Percentiles rank a stretch among this genome's conserved stretches.
phyloP scores from a whole-genome alignment of 805 yeast genomes.

The Yarrowia sp. region DNA sequence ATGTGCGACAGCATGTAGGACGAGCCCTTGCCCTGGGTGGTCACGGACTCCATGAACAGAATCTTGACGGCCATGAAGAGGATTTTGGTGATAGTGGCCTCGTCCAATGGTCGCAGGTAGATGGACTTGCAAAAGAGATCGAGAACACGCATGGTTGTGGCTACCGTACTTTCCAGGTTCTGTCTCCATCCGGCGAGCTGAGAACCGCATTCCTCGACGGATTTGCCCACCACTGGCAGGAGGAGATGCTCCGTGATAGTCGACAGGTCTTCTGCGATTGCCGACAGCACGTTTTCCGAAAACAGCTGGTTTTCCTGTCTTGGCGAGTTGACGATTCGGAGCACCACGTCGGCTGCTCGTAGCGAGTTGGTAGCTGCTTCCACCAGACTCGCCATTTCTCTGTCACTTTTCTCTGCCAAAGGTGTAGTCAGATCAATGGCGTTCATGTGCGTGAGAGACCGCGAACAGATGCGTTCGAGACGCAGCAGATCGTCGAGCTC shows the following conservation, averaged over 20 bases:
- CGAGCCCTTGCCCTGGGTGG: conserved; percentile 43
- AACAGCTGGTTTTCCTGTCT: conserved; percentile 31
- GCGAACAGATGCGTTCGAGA: conserved; percentile 2
- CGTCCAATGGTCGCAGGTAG: conserved; percentile 51
- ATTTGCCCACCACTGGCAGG: background rate
- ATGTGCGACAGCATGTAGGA: conserved; percentile 44
- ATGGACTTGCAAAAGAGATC: conserved; percentile 28
- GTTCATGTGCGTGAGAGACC: conserved; percentile 11
- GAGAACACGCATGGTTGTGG: background rate
- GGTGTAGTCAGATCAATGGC: background rate
- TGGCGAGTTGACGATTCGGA: conserved; percentile 9
- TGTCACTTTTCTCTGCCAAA: background rate
- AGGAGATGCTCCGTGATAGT: conserved; percentile 4
- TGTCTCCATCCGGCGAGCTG: conserved; percentile 15
- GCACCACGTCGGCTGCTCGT: conserved; percentile 5
- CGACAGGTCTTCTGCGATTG: conserved; percentile 9
- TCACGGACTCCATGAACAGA: conserved; percentile 53
- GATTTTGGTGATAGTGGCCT: conserved; percentile 61
- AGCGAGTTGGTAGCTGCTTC: conserved; percentile 27
- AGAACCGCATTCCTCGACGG: conserved; percentile 2
- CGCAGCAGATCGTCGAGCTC: conserved; percentile 23
- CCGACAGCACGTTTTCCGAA: conserved; percentile 6
- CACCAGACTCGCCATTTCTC: background rate
- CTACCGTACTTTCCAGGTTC: conserved; percentile 1
- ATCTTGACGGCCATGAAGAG: conserved; percentile 59